Base-by-base conservation (phyloP, 1,284 basidiomycete species). In the Sphagnurus paluster region DNA sequence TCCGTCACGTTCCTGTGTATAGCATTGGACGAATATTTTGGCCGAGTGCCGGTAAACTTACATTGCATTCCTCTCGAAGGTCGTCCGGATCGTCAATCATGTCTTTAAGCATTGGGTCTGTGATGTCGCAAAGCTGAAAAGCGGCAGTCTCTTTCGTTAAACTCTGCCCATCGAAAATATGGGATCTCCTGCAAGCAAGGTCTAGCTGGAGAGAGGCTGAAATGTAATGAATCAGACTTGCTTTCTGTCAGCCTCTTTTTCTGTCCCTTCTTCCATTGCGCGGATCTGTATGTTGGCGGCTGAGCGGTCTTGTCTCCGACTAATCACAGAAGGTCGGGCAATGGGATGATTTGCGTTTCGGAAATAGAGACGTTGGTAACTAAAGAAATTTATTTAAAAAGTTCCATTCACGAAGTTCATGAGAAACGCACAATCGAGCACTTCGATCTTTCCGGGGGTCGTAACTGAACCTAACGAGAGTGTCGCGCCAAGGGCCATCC, bases 401-500 rank as follows among this genome's bases (percentile, higher is more conserved):
- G 14, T 14, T 4, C 10, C 8, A 25, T 10, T 2, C 29, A 6
- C 11, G 14, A 10, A 7, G 23, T 10, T 46, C 10, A 24, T 9
- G 6, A 26, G 25, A 17, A n/a, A 29, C 67, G 51, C 59, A 94
- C 93, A 93, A 81, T 53, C 91, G 77, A 33, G 89, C 85, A 32
- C 76, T 69, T 0, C 75, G 72, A 52, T 90, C 78, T 52, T 75
- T 73, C 39, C 94, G 75, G 9, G 95, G 94, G 62, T 99, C 96
- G 62, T 96, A 98, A 2, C 87, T 86, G 48, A 93, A 89, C 34
- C 84, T 80, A 20, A 98, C 79, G 37, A 96, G 76, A 6, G 89
- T 89, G 61, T 98, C 95, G 42, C 93, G 78, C 87, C 90, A 98
- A 2, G 94, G 93, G 0, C 96, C 96, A 53, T 98, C 95, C 50